These are phyloP conservation scores for Platanthera zijinensis DNA, from an alignment of 106 monocot species.

Conservation along the genomic window DNA sequence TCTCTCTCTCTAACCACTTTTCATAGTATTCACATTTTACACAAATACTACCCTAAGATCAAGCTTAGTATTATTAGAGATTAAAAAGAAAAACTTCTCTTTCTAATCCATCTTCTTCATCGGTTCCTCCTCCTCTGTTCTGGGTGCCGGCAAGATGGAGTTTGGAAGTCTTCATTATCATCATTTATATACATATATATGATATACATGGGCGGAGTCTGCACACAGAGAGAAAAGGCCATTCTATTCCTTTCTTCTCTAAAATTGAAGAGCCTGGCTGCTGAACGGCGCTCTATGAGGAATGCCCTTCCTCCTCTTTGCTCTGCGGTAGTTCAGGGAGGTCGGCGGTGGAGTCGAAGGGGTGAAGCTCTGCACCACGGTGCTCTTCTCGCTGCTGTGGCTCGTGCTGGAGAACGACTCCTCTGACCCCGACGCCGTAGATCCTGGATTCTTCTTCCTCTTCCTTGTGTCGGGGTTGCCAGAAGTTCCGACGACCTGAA, in stretches of 20 bases:
- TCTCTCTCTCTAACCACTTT: background rate
- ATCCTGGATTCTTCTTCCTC: background rate
- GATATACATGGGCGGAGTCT: background rate
- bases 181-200: background rate
- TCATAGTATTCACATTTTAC: background rate
- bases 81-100: background rate
- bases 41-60: background rate
- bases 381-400: constrained; percentile 33
- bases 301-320: constrained; percentile 55
- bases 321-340: constrained; percentile 13
- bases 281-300: constrained; percentile 56
- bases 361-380: constrained; percentile 33
- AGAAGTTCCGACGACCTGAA: constrained; percentile 45
- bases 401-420: constrained; percentile 37
- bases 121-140: no score
- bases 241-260: background rate
- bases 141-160: background rate
- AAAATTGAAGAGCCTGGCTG: constrained; percentile 22
- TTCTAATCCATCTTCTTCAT: background rate
- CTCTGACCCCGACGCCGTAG: constrained; percentile 22
- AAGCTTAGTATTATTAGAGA: background rate
- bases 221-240: background rate
- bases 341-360: constrained; percentile 42
- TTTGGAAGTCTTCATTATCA: background rate
- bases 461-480: constrained; percentile 10